These are phyloP conservation scores for Acacia concinna DNA, from an alignment of 331 rosid genomes.

Conservation along the genomic window DNA sequence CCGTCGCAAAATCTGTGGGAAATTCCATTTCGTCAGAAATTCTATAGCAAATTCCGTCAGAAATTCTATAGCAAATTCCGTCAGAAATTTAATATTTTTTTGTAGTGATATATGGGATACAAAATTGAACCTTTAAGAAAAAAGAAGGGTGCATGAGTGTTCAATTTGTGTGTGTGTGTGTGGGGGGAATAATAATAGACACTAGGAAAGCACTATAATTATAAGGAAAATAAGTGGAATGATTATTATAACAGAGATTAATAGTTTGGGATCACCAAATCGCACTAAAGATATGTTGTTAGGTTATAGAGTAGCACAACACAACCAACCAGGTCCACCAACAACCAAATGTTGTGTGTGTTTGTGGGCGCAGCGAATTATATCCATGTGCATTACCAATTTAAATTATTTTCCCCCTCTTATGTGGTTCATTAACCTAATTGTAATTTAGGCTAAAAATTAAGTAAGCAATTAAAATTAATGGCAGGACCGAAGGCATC, in stretches of 20 bases:
- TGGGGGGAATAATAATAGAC: neutral
- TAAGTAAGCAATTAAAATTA: neutral
- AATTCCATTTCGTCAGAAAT: too few relatives aligned
- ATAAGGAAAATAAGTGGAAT: neutral
- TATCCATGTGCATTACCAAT: neutral
- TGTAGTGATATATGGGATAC: too few relatives aligned
- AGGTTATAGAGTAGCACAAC: constrained; percentile 30
- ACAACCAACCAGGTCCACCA: constrained; percentile 10
- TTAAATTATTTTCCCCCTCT: neutral
- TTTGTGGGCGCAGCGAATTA: constrained; percentile 19
- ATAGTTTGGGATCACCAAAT: neutral
- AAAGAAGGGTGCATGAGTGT: neutral
- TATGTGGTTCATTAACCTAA: neutral
- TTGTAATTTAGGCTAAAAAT: neutral
- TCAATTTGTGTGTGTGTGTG: neutral
- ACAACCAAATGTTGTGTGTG: constrained; percentile 20
- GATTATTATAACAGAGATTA: neutral
- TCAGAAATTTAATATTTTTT: too few relatives aligned
- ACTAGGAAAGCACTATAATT: neutral
- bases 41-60: too few relatives aligned
- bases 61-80: too few relatives aligned
- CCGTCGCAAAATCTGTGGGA: too few relatives aligned
- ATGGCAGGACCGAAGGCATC: neutral
- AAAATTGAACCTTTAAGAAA: neutral
- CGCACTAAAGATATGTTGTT: constrained; percentile 30